Evolutionary conservation across 352 stramenopile genomes (phyloP).

Genomic region (Globisporangium recalcitrans): DNA sequence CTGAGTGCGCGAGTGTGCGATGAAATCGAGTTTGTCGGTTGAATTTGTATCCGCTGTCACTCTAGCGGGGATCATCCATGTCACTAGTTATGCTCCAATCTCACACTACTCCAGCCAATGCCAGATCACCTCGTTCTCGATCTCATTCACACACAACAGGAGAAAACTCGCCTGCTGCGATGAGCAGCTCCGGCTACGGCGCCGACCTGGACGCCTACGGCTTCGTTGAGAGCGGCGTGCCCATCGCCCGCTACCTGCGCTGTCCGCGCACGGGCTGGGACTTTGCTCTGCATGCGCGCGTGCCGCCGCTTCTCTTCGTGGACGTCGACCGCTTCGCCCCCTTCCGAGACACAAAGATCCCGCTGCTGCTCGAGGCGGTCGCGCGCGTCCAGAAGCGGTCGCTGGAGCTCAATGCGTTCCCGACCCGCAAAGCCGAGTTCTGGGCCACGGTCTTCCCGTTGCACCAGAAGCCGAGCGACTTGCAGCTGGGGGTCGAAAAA

Average conservation of each 20-base stretch:
- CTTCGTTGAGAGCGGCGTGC: slow-evolving; percentile 3
- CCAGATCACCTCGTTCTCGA: neutral
- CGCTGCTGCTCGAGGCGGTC: slow-evolving; percentile 4
- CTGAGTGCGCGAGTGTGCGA: too few relatives aligned
- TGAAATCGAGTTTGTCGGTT: neutral
- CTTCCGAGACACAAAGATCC: slow-evolving; percentile 1
- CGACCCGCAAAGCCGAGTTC: neutral
- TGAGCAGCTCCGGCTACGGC: neutral
- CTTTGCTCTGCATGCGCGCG: slow-evolving; percentile 1
- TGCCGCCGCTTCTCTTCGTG: slow-evolving; percentile 2
- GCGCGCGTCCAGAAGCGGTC: neutral
- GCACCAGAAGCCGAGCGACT: neutral
- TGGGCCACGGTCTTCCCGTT: slow-evolving; percentile 5
- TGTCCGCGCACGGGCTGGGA: slow-evolving; percentile 6
- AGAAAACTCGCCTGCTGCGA: neutral
- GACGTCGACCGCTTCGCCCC: slow-evolving; percentile 8
- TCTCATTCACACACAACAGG: neutral
- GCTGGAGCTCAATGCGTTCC: neutral
- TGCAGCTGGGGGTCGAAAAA: slow-evolving; percentile 5
- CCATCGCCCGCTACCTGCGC: neutral
- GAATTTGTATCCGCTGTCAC: neutral
- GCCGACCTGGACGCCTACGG: neutral
- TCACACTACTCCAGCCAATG: neutral
- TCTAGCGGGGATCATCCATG: neutral
- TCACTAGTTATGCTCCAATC: neutral